phyloP scores from a whole-genome alignment of 192 early-diverging fungal species.

The Coemansia sp. region DNA sequence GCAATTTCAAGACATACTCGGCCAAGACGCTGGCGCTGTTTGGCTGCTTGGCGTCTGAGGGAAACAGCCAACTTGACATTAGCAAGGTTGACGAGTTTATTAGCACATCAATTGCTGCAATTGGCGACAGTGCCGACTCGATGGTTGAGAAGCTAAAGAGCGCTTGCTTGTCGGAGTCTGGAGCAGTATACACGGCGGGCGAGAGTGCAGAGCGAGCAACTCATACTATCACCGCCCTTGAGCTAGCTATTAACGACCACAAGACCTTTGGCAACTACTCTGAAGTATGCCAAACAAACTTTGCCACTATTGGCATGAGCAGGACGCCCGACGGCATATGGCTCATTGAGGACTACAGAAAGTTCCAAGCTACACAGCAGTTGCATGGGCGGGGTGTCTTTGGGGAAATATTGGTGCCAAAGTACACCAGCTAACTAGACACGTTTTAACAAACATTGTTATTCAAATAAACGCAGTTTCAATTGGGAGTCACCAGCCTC shows the following conservation, averaged over 20 bases:
- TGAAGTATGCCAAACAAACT: neutral
- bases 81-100: conserved; percentile 6
- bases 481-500: too few relatives aligned
- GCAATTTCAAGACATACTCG: conserved; percentile 6
- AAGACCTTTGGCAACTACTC: neutral
- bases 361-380: conserved; percentile 16
- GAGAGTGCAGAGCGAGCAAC: neutral
- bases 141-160: neutral
- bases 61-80: neutral
- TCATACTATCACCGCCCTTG: conserved; percentile 9
- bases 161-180: neutral
- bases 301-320: neutral
- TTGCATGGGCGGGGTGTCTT: neutral
- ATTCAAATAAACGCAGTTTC: too few relatives aligned
- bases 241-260: conserved; percentile 6
- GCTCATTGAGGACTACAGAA: conserved; percentile 8
- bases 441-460: too few relatives aligned
- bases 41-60: conserved; percentile 13
- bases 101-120: neutral
- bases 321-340: conserved; percentile 12
- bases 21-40: conserved; percentile 11
- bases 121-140: neutral
- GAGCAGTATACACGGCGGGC: neutral
- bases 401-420: conserved; percentile 1
- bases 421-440: conserved; percentile 7